Base-by-base conservation (phyloP, 2,329 filamentous ascomycete genomes). In the Claviceps sorghi region DNA sequence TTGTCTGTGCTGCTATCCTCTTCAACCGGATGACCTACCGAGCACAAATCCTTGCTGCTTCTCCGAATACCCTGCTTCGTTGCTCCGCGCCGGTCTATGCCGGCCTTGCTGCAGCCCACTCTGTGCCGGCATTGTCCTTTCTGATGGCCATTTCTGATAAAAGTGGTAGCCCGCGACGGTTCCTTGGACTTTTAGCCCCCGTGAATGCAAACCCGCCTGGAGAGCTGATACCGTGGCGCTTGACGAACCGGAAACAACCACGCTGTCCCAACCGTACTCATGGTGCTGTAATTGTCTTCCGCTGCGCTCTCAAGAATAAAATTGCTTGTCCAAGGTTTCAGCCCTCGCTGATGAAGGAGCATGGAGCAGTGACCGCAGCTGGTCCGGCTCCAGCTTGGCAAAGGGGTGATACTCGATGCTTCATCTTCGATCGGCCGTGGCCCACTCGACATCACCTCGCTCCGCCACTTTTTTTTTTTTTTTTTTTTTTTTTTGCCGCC, bases 401-500 rank as follows among this genome's bases (percentile, higher is more conserved):
- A 76, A 58, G 76, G 78, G n/a, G 67, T 64, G 38, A 67, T 61
- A 41, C 60, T 63, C 26, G 71, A 57, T 53, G 75, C 79, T 46
- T 82, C 80, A 38, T 80, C 76, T 45, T 85, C 83, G 26, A 76
- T 69, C 52, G 74, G 74, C 38, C 83, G 80, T 13, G 90, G 87
- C 2, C 88, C 88, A 53, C 87, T 84, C 1, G 93, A 97, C 52
- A 98, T 95, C 60, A 95, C 84, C 67, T 98, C 93, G 63, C 91
- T 95, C 66, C 88, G 86, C 67, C 98, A 17, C 7, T 26, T 26
- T 26, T 26, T 26, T 26, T 3, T 26, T 26, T 26, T 5, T 26
- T 26, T 5, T 26, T 26, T 3, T 26, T 26, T 3, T 26, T 26
- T 36, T 36, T 36, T 36, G 34, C 34, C 13, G 34, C 13, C 15